These are phyloP conservation scores for Paramarasmius palmivorus DNA, from an alignment of 1,284 basidiomycete genomes.

Conservation along the genomic window DNA sequence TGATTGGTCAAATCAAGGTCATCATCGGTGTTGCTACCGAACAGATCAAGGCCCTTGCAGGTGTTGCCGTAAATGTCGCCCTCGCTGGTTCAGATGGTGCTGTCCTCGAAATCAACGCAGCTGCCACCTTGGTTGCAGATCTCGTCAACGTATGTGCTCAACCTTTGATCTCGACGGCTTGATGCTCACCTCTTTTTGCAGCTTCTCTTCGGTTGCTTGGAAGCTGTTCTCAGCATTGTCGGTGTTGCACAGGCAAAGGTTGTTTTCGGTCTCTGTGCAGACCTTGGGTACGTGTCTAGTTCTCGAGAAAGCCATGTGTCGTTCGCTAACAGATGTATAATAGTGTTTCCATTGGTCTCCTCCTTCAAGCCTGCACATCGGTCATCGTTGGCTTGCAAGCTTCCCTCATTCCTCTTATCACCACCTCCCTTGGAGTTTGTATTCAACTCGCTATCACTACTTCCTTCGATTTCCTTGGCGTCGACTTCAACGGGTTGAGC, in stretches of 20 bases:
- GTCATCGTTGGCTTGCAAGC: neutral
- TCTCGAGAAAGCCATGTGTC: no score
- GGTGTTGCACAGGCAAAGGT: neutral
- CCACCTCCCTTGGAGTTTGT: slow-evolving; percentile 1
- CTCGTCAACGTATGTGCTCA: neutral
- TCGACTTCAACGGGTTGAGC: neutral
- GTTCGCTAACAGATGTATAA: neutral
- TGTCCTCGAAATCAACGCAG: no score
- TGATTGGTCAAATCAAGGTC: neutral
- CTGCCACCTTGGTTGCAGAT: neutral
- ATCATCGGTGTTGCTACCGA: neutral
- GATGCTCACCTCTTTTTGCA: neutral
- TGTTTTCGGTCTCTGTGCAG: slow-evolving; percentile 1
- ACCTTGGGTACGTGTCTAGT: neutral
- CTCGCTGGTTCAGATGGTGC: neutral
- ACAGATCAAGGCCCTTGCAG: neutral
- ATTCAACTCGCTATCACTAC: neutral
- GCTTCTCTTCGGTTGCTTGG: slow-evolving; percentile 1
- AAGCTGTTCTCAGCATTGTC: slow-evolving; percentile 1
- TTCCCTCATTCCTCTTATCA: slow-evolving; percentile 1
- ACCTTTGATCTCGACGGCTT: neutral
- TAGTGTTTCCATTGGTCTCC: neutral
- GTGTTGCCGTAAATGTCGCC: neutral
- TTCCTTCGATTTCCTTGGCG: neutral
- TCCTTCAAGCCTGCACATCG: neutral